phyloP scores from a whole-genome alignment of 2,329 filamentous ascomycete genomes.

The Cladorrhinum sp. region DNA sequence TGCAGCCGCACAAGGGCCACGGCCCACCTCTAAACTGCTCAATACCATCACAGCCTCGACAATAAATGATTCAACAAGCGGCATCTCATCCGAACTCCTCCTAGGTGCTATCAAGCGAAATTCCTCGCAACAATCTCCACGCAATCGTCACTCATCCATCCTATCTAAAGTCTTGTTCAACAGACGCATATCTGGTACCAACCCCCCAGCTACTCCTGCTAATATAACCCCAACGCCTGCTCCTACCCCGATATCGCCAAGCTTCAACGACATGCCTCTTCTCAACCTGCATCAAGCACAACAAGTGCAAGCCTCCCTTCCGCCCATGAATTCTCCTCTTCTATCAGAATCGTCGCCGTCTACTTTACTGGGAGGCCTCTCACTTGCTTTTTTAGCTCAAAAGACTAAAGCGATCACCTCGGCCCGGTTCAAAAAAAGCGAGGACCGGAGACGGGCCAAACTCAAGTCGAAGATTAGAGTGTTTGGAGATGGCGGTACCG shows the following conservation, averaged over 20 bases:
- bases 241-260: background rate
- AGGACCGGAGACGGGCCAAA: background rate
- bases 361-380: background rate
- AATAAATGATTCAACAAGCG: background rate
- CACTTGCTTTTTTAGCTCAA: background rate
- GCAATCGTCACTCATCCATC: background rate
- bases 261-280: background rate
- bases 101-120: background rate
- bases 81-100: background rate
- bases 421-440: background rate
- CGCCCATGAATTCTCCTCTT: background rate
- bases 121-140: background rate
- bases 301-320: background rate
- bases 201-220: background rate
- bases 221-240: background rate
- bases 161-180: background rate
- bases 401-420: background rate
- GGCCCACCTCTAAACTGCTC: background rate
- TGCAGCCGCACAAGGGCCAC: background rate
- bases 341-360: background rate
- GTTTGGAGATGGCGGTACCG: constrained; percentile 3
- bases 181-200: background rate
- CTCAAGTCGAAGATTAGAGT: constrained; percentile 6
- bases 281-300: background rate
- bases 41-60: background rate